Evolutionary conservation across 2,329 filamentous ascomycete genomes (phyloP).

Genomic region (Pestalotiopsis sp.): DNA sequence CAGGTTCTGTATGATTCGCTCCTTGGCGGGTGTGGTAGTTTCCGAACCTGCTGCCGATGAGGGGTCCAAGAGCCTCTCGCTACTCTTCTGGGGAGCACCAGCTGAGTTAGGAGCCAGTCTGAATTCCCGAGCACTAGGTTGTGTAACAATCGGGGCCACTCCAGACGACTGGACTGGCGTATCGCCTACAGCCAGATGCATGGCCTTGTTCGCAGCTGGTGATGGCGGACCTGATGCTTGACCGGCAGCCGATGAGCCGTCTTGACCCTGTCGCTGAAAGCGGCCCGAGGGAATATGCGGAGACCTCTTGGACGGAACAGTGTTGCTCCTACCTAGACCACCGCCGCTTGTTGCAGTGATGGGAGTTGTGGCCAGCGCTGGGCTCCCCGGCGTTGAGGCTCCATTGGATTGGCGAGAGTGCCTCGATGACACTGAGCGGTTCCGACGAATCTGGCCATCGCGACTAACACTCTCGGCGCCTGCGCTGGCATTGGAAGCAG

Average conservation of each 20-base stretch:
- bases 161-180: constrained; percentile 24
- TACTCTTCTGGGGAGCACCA: constrained; percentile 42
- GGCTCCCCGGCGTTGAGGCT: constrained; percentile 68
- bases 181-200: constrained; percentile 32
- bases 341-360: constrained; percentile 36
- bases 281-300: constrained; percentile 68
- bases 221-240: constrained; percentile 49
- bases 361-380: constrained; percentile 53
- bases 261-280: constrained; percentile 46
- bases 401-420: constrained; percentile 76
- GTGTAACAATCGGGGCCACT: constrained; percentile 27
- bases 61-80: constrained; percentile 46
- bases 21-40: constrained; percentile 59
- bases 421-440: constrained; percentile 90
- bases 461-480: constrained; percentile 84
- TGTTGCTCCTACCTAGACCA: constrained; percentile 73
- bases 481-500: constrained; percentile 84
- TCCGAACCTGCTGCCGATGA: constrained; percentile 32
- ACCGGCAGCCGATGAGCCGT: constrained; percentile 31
- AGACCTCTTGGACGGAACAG: constrained; percentile 86
- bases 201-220: constrained; percentile 42
- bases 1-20: constrained; percentile 67
- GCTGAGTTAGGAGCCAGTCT: constrained; percentile 29
- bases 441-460: constrained; percentile 77
- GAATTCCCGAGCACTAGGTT: constrained; percentile 26